Conservation (phyloP, 2,329 filamentous ascomycete genomes). For the Helminthosporium solani region DNA sequence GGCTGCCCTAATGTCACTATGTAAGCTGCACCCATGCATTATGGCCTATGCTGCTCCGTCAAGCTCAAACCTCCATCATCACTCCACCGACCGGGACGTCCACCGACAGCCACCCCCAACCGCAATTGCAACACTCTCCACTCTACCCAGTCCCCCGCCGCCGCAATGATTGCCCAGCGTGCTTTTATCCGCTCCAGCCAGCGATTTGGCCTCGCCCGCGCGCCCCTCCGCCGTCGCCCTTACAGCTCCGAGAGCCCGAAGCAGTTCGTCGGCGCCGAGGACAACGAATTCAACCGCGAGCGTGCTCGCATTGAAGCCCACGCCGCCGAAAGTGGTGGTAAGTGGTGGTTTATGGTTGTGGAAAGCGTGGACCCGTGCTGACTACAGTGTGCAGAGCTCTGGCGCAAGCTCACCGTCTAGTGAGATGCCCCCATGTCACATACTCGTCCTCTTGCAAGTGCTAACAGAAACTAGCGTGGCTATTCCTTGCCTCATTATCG, state of each 20-base stretch:
- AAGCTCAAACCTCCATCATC: constrained; percentile 19
- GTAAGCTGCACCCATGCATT: too few species aligned
- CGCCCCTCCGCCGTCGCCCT: constrained; percentile 63
- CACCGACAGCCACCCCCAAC: constrained; percentile 12
- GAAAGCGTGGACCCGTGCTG: not conserved
- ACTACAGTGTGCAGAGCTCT: constrained; percentile 66
- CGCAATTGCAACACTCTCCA: constrained; percentile 34
- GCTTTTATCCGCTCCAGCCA: constrained; percentile 49
- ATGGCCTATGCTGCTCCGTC: constrained; percentile 20
- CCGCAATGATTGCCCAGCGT: constrained; percentile 40
- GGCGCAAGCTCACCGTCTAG: constrained; percentile 96
- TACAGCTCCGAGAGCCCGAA: constrained; percentile 63
- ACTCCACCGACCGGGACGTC: not conserved
- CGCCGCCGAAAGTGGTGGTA: constrained; percentile 79
- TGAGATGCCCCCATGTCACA: constrained; percentile 54
- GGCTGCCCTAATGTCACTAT: constrained; percentile 21
- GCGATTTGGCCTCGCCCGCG: constrained; percentile 59
- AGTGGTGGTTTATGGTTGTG: constrained; percentile 34
- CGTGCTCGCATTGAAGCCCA: constrained; percentile 87
- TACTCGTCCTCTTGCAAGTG: constrained; percentile 7
- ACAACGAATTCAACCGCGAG: constrained; percentile 95
- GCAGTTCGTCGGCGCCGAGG: constrained; percentile 61
- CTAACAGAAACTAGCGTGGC: constrained; percentile 62
- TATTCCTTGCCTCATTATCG: constrained; percentile 70
- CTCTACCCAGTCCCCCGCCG: constrained; percentile 13